phyloP scores from a whole-genome alignment of 208 protist genomes.

The Porcisia deanei region DNA sequence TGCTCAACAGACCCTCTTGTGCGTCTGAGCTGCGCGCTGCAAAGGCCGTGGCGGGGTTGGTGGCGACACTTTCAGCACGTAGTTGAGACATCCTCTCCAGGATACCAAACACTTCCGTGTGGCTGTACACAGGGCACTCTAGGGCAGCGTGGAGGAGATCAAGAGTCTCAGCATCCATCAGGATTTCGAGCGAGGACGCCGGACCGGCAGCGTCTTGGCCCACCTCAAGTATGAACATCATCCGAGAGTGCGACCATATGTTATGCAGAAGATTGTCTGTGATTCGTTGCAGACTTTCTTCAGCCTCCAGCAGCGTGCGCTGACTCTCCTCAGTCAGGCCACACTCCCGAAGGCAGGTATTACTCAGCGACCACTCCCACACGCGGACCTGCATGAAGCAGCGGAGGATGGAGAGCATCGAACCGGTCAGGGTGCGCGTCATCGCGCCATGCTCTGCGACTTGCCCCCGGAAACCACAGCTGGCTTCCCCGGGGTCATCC shows the following conservation, averaged over 20 bases:
- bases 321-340: conserved; percentile 27
- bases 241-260: conserved; percentile 4
- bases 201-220: conserved; percentile 23
- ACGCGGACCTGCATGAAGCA: conserved; percentile 34
- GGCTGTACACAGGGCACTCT: conserved; percentile 19
- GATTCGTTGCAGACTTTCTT: conserved; percentile 32
- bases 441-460: conserved; percentile 25
- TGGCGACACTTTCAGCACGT: conserved; percentile 11
- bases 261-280: conserved; percentile 23
- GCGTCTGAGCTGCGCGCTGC: conserved; percentile 16
- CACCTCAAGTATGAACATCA: conserved; percentile 26
- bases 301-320: conserved; percentile 19
- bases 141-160: conserved; percentile 12
- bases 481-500: conserved; percentile 16
- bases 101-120: conserved; percentile 10
- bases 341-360: conserved; percentile 41
- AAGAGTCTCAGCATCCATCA: conserved; percentile 26
- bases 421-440: conserved; percentile 18
- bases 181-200: conserved; percentile 25
- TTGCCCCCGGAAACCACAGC: conserved; percentile 37
- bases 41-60: background rate
- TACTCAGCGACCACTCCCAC: conserved; percentile 47
- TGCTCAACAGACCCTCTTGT: conserved; percentile 29
- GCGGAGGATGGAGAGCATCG: conserved; percentile 23
- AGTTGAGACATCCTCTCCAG: conserved; percentile 22